These are phyloP conservation scores for Hymenoscyphus albidus DNA, from an alignment of 2,329 filamentous ascomycete genomes.

Conservation along the genomic window DNA sequence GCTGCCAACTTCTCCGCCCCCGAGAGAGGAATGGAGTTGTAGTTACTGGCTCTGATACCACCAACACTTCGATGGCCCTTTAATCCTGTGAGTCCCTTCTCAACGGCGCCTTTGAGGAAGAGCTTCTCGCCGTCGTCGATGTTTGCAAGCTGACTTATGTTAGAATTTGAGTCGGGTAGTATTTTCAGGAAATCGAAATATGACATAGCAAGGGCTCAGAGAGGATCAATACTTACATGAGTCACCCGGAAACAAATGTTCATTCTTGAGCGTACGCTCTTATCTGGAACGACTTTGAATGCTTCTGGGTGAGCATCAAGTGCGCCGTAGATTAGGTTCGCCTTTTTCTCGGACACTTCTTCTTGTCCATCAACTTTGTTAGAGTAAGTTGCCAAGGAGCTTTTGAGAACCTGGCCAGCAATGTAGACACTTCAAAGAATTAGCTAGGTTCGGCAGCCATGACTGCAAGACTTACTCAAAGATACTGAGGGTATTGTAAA, in stretches of 20 bases:
- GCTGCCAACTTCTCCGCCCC: slow-evolving; percentile 64
- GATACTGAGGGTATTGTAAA: slow-evolving; percentile 95
- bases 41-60: slow-evolving; percentile 82
- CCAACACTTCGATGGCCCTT: slow-evolving; percentile 88
- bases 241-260: slow-evolving; percentile 87
- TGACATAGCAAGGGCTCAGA: not conserved
- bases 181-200: not conserved
- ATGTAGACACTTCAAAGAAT: slow-evolving; percentile 67
- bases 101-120: slow-evolving; percentile 71
- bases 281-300: slow-evolving; percentile 77
- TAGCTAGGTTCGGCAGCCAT: slow-evolving; percentile 12
- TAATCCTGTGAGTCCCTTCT: slow-evolving; percentile 67
- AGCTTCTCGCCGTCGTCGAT: slow-evolving; percentile 69
- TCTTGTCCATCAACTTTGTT: slow-evolving; percentile 75
- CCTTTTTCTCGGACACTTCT: slow-evolving; percentile 68
- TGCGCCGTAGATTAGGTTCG: slow-evolving; percentile 68
- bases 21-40: slow-evolving; percentile 73
- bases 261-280: slow-evolving; percentile 76
- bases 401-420: slow-evolving; percentile 81
- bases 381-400: slow-evolving; percentile 61
- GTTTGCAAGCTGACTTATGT: slow-evolving; percentile 40
- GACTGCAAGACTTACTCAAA: slow-evolving; percentile 56
- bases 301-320: slow-evolving; percentile 69
- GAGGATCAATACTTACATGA: slow-evolving; percentile 37
- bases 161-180: not conserved